Conservation (phyloP, 129 eudicot species). For the Tagetes patula region DNA sequence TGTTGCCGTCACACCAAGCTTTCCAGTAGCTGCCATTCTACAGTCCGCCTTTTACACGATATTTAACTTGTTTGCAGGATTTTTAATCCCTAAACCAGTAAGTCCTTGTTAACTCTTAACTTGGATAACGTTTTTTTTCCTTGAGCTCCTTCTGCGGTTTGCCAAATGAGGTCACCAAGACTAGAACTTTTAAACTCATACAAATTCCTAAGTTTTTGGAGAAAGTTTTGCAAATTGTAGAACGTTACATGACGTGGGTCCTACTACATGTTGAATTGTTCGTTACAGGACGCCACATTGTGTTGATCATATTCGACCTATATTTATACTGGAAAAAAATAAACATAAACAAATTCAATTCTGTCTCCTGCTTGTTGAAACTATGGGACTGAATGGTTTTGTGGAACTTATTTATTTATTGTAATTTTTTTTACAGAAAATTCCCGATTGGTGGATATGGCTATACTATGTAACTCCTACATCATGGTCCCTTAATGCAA, state of each 20-base stretch:
- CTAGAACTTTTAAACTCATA: background rate
- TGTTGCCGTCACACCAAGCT: conserved; percentile 57
- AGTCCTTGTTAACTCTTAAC: conserved; percentile 19
- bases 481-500: conserved; percentile 62
- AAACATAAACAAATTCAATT: no score
- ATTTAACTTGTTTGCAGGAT: conserved; percentile 60
- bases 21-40: conserved; percentile 51
- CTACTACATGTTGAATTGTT: no score
- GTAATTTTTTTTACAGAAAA: conserved; percentile 37
- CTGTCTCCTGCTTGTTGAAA: no score
- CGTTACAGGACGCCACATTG: no score
- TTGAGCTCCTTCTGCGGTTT: no score
- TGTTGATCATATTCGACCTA: no score
- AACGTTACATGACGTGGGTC: background rate
- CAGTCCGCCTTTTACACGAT: conserved; percentile 47
- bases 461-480: conserved; percentile 55
- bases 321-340: no score
- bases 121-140: background rate
- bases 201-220: background rate
- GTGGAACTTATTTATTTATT: no score
- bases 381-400: no score
- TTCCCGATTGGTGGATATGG: conserved; percentile 85
- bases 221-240: background rate
- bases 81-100: conserved; percentile 59
- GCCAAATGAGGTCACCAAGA: background rate